phyloP scores from a whole-genome alignment of 2,329 filamentous ascomycete species.

The Zarea fungicola region DNA sequence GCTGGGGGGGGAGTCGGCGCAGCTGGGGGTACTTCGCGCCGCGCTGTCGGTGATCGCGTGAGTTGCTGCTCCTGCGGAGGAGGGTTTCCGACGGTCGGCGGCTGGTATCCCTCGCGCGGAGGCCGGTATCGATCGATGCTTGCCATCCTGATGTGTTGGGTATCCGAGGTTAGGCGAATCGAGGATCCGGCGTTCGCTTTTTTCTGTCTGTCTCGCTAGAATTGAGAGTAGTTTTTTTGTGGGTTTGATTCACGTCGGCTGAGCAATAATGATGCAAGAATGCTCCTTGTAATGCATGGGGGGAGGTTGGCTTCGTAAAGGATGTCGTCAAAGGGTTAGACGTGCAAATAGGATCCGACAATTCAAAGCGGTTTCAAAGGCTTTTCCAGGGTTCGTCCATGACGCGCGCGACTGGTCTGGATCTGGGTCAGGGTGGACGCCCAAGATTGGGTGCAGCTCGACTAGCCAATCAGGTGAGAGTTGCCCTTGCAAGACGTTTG shows the following conservation, averaged over 20 bases:
- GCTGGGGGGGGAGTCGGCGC: slow-evolving; percentile 56
- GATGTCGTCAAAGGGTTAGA: neutral
- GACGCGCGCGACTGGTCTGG: slow-evolving; percentile 8
- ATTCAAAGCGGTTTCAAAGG: neutral
- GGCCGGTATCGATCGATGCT: slow-evolving; percentile 57
- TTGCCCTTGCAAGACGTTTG: no score
- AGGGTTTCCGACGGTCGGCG: slow-evolving; percentile 35
- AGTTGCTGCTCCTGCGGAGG: slow-evolving; percentile 16
- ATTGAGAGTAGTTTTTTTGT: neutral
- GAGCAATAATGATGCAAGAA: neutral
- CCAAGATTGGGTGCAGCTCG: neutral
- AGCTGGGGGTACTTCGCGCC: slow-evolving; percentile 54
- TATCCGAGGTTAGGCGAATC: neutral
- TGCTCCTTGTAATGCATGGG: slow-evolving; percentile 2
- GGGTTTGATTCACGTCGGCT: neutral
- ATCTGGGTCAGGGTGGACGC: neutral
- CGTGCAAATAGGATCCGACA: neutral
- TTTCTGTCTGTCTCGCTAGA: neutral
- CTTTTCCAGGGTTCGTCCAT: slow-evolving; percentile 11
- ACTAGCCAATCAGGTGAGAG: slow-evolving; percentile 14
- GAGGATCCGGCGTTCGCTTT: neutral
- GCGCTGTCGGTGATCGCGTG: slow-evolving; percentile 46
- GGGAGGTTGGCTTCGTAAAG: neutral
- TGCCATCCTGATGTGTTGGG: slow-evolving; percentile 38
- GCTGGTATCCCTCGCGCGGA: slow-evolving; percentile 52